phyloP scores from a whole-genome alignment of 1,284 basidiomycete species.

The Sutorius eximius region DNA sequence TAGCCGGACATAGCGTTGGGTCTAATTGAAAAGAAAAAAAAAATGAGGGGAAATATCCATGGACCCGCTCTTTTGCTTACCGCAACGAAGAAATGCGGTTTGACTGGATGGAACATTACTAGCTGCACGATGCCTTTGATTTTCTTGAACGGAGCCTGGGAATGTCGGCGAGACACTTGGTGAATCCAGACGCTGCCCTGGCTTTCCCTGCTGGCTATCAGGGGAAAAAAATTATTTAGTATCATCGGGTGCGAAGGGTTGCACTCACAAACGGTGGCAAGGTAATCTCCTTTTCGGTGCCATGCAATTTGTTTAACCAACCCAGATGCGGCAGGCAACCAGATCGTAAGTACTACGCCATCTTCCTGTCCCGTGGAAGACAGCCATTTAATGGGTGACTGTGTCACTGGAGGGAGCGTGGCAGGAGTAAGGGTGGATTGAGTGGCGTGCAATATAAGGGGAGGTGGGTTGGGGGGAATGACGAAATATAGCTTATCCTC shows the following conservation, averaged over 20 bases:
- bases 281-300: conserved; percentile 96
- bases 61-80: conserved; percentile 46
- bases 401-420: conserved; percentile 55
- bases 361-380: conserved; percentile 48
- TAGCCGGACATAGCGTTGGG: conserved; percentile 93
- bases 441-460: conserved; percentile 59
- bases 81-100: conserved; percentile 97
- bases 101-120: conserved; percentile 92
- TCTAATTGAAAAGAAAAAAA: conserved; percentile 45
- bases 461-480: conserved; percentile 75
- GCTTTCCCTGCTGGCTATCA: conserved; percentile 56
- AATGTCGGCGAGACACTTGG: conserved; percentile 90
- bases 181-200: conserved; percentile 90
- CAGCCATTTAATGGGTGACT: conserved; percentile 74
- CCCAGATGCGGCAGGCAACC: conserved; percentile 67
- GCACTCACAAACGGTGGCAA: conserved; percentile 84
- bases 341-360: conserved; percentile 57
- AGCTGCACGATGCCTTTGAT: conserved; percentile 89
- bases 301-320: conserved; percentile 85
- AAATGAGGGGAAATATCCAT: conserved; percentile 9
- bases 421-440: conserved; percentile 66
- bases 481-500: conserved; percentile 82
- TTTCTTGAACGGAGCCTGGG: conserved; percentile 96
- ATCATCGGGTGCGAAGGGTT: conserved; percentile 9
- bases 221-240: conserved; percentile 11